Evolutionary conservation across 2,329 filamentous ascomycete genomes (phyloP), one percentile per base, ranked within the genome.

Genomic region (Hypoxylon sp.): DNA sequence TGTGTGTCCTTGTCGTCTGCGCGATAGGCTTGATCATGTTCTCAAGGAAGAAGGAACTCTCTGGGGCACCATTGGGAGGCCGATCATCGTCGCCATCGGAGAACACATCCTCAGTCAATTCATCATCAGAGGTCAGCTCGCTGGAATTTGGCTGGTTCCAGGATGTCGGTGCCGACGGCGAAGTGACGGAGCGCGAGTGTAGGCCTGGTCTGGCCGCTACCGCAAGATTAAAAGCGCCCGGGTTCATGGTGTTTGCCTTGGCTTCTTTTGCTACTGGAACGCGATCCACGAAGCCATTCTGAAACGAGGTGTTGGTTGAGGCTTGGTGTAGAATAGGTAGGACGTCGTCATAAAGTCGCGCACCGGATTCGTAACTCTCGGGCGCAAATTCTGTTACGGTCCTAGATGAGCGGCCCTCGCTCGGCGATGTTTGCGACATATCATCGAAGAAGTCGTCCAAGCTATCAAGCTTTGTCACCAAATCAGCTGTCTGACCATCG

Each of bases 301-400:
- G 94, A 79, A 98, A 96, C 0, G 91, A 92, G 55, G 89, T 92
- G 39, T 91, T 91, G 71, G 90, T 95, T 10, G 87, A 93, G 76
- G 94, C 96, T 76, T 96, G 93, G 74, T 96, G 92, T 5, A 98
- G 82, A 57, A 98, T 97, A 0, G 95, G 95, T 10, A 96, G 85
- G 5, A 96, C 97, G 78, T 97, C 94, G 75, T 98, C 94, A 79
- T 98, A 98, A 0, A 98, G 82, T 77, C 93, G 90, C 22, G 94
- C 93, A 10, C 90, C 92, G 0, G 90, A 90, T 71, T 96, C 92
- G 57, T 90, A 90, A 9, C 86, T 86, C 68, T 90, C 89, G 0
- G 87, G 87, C 0, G 88, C 84, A 70, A 90, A 92, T 76, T 90
- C 88, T 0, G 88, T 90, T 14, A 90, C 84, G 0, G 88, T 91